Base-by-base conservation (phyloP, 2,329 filamentous ascomycete genomes). In the Penicillium sp. region DNA sequence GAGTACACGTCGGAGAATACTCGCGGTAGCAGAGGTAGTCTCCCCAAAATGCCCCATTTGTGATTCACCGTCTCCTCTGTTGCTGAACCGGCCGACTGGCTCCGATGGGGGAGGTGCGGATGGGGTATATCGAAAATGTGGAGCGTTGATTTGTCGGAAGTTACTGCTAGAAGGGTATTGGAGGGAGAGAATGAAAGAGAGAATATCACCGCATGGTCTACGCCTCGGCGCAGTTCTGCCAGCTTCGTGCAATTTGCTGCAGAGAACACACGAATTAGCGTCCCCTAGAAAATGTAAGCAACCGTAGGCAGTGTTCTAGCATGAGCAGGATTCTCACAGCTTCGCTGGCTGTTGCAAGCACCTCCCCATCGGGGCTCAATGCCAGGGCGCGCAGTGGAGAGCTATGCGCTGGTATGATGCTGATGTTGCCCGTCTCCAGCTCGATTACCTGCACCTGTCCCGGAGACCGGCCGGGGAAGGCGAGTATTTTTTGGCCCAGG, bases 101-200 rank as follows among this genome's bases (percentile, higher is more conserved):
- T 76, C 61, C 74, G 73, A 60, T 72, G 72, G 4, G 68, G 66
- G 38, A 68, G 74, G 35, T 65, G 70, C 38, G 78, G 77, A 55
- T 77, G 74, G 53, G 89, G 89, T 0, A 97, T 83, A 71, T 98
- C 93, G 73, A 97, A 99, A 40, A 99, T 85, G 77, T 99, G 95
- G 11, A 99, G 83, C 0, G 93, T 99, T 6, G 92, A 93, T 78
- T 98, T 99, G 81, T 99, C 95, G 1, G 93, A 97, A 0, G 94
- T 98, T 63, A 93, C 94, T 28, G 95, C 95, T 11, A 98, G 84
- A 72, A 93, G 85, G 46, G 84, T 86, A 55, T 90, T 91, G 0
- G 88, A 88, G 0, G 93, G 93, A 22, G 91, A 96, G 75, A 99
- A 95, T 11, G 90, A 89, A 11, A 99, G 82, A 1, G 91, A 94